Percentiles rank a stretch among this genome's conserved stretches.
These are phyloP conservation scores for Irpex sp. DNA, from an alignment of 1,284 basidiomycete genomes.

Conservation along the genomic window DNA sequence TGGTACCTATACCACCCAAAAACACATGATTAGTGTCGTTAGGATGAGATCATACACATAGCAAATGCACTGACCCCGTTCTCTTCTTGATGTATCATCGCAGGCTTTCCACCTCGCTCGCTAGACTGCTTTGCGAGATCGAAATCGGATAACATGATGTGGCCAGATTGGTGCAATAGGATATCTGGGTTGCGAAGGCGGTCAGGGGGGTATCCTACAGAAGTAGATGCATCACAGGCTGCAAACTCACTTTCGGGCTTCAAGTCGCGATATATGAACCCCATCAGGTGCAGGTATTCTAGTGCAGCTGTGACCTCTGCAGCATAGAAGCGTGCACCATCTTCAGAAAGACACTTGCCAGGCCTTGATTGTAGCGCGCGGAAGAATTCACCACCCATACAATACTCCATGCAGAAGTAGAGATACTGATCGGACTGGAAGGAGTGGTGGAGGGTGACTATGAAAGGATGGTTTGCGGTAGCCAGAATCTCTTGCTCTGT, in stretches of 20 bases:
- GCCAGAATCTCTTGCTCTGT: constrained; percentile 97
- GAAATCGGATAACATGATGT: constrained; percentile 99
- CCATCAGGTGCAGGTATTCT: constrained; percentile 98
- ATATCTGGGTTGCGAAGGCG: constrained; percentile 61
- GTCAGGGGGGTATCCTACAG: too few species aligned
- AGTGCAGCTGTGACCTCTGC: constrained; percentile 97
- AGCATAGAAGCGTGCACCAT: constrained; percentile 95
- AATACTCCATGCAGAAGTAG: constrained; percentile 99
- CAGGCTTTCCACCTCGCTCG: constrained; percentile 83
- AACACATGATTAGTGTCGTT: constrained; percentile 13
- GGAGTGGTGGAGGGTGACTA: constrained; percentile 94
- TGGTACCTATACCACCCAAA: constrained; percentile 50
- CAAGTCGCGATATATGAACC: constrained; percentile 98
- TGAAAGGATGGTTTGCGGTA: constrained; percentile 95
- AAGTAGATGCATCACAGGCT: not conserved
- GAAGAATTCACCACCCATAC: constrained; percentile 99
- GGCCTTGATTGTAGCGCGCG: constrained; percentile 92
- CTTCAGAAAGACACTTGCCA: constrained; percentile 93
- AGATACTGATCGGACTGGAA: constrained; percentile 97
- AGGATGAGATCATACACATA: constrained; percentile 10
- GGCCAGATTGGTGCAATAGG: constrained; percentile 95
- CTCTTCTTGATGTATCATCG: constrained; percentile 82
- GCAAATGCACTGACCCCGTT: constrained; percentile 66
- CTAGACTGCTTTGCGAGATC: constrained; percentile 96
- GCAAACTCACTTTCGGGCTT: constrained; percentile 92